phyloP scores from a whole-genome alignment of 2,329 filamentous ascomycete genomes.

The Grosmannia huntii region DNA sequence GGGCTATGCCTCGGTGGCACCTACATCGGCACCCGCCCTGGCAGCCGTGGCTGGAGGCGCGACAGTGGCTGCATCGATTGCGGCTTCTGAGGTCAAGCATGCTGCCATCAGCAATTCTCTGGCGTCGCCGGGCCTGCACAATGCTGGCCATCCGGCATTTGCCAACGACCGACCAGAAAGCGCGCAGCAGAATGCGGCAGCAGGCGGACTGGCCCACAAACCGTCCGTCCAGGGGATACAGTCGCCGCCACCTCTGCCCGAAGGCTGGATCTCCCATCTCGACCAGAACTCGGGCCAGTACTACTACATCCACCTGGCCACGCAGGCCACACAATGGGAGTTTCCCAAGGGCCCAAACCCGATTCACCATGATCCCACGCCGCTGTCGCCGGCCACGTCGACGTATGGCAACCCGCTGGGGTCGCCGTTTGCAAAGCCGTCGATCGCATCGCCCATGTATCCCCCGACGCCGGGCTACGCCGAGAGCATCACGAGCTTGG shows the following conservation, averaged over 20 bases:
- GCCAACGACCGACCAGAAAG: slow-evolving; percentile 60
- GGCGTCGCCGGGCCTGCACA: slow-evolving; percentile 34
- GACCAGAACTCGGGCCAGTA: slow-evolving; percentile 95
- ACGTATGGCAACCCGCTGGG: slow-evolving; percentile 62
- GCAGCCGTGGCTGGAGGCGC: neutral
- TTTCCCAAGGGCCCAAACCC: slow-evolving; percentile 94
- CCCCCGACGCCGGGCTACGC: slow-evolving; percentile 75
- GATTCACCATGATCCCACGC: slow-evolving; percentile 66
- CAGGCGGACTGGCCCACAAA: slow-evolving; percentile 30
- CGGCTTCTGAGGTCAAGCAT: slow-evolving; percentile 12
- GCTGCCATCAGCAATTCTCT: slow-evolving; percentile 17
- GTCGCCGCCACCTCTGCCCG: slow-evolving; percentile 83
- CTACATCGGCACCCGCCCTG: neutral
- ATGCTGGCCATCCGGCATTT: slow-evolving; percentile 73
- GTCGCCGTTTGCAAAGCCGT: slow-evolving; percentile 57
- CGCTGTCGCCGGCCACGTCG: slow-evolving; percentile 69
- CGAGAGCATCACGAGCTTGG: slow-evolving; percentile 73
- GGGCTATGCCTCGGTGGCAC: neutral
- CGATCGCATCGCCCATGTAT: slow-evolving; percentile 69
- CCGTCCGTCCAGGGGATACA: slow-evolving; percentile 47
- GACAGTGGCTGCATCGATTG: neutral
- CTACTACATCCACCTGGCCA: slow-evolving; percentile 94
- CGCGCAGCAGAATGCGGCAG: slow-evolving; percentile 25
- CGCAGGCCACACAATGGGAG: slow-evolving; percentile 96
- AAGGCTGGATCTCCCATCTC: slow-evolving; percentile 96